A percentile compares a stretch with the other conserved stretches of the same genome.
phyloP scores from a whole-genome alignment of 306 rosid species.

The Sesbania bispinosa region DNA sequence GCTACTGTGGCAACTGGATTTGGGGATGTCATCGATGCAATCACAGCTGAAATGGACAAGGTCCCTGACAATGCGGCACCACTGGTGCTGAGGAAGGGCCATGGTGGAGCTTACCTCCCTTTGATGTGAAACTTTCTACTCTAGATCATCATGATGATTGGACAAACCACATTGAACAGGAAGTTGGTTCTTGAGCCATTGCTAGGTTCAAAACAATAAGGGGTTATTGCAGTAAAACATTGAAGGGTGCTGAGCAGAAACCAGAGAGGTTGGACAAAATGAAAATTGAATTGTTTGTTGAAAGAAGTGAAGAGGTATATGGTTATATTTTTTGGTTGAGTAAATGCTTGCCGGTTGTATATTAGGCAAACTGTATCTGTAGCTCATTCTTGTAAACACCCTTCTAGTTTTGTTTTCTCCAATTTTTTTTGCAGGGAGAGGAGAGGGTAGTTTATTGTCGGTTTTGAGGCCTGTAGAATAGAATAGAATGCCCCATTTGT shows the following conservation, averaged over 20 bases:
- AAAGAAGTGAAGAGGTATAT: not conserved
- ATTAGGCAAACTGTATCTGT: slow-evolving; percentile 31
- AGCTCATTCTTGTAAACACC: slow-evolving; percentile 38
- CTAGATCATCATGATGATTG: not conserved
- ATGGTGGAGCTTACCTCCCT: slow-evolving; percentile 96
- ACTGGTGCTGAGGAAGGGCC: slow-evolving; percentile 84
- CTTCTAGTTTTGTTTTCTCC: slow-evolving; percentile 35
- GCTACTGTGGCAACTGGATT: slow-evolving; percentile 84
- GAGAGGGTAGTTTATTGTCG: slow-evolving; percentile 25
- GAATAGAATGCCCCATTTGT: slow-evolving; percentile 29
- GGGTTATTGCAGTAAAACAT: slow-evolving; percentile 14
- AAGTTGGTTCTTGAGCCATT: slow-evolving; percentile 9
- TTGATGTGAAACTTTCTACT: slow-evolving; percentile 59
- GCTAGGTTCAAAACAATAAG: slow-evolving; percentile 6
- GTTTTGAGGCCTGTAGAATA: slow-evolving; percentile 38
- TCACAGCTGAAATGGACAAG: slow-evolving; percentile 63
- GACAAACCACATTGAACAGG: not conserved
- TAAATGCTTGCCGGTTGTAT: slow-evolving; percentile 28
- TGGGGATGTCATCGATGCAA: slow-evolving; percentile 57
- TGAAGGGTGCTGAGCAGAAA: slow-evolving; percentile 13
- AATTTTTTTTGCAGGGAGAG: slow-evolving; percentile 30
- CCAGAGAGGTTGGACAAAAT: not conserved
- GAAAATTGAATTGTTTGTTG: slow-evolving; percentile 23
- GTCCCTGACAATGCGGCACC: slow-evolving; percentile 86
- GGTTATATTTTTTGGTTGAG: slow-evolving; percentile 12